These are phyloP conservation scores for Xylariaceae sp. DNA, from an alignment of 2,329 filamentous ascomycete genomes.

Conservation along the genomic window DNA sequence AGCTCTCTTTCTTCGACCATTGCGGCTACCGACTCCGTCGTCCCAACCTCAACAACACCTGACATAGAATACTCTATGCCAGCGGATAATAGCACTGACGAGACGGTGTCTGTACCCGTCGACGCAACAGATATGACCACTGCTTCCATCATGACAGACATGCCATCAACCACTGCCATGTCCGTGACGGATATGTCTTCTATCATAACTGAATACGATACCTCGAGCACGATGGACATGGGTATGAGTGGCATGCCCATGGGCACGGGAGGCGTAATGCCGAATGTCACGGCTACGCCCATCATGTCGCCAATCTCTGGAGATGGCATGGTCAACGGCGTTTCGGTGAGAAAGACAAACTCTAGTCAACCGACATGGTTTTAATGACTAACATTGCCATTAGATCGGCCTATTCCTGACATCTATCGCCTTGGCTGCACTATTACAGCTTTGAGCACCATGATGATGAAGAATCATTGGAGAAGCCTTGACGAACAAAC, in stretches of 20 bases:
- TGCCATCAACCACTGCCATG: background rate
- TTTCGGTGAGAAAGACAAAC: constrained; percentile 24
- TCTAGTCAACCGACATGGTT: background rate
- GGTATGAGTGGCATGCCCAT: background rate
- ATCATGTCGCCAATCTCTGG: constrained; percentile 20
- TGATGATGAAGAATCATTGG: background rate
- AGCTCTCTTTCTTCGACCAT: background rate
- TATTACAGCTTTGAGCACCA: constrained; percentile 19
- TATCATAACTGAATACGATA: constrained; percentile 3
- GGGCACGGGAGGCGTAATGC: constrained; percentile 17
- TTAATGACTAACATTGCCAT: constrained; percentile 12
- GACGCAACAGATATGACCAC: background rate
- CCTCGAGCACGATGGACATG: constrained; percentile 5
- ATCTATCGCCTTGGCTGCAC: constrained; percentile 20
- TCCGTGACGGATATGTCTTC: constrained; percentile 1
- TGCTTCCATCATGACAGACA: constrained; percentile 4
- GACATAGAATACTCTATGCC: background rate
- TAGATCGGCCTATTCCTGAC: constrained; percentile 25
- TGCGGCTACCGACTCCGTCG: background rate
- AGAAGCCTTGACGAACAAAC: no score
- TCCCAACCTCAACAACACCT: background rate
- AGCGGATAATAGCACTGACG: background rate
- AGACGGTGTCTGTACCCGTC: background rate
- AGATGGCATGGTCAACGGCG: constrained; percentile 12
- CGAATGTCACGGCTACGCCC: constrained; percentile 18